Conservation (phyloP, 1,284 basidiomycete species). For the Dichomitus squalens region DNA sequence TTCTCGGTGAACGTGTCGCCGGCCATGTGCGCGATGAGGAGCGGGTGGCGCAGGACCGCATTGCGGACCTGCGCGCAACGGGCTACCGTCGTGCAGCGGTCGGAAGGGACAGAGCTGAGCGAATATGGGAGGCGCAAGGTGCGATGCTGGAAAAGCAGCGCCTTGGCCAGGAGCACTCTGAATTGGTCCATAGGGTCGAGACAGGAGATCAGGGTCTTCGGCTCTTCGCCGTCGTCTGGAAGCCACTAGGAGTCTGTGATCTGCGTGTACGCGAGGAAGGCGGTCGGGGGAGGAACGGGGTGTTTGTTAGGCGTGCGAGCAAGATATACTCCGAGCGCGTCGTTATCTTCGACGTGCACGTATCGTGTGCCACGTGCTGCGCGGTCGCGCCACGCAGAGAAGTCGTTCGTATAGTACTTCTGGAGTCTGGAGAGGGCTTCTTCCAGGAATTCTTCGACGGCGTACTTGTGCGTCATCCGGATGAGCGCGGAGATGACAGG, state of each 20-base stretch:
- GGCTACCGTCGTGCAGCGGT: too few relatives aligned
- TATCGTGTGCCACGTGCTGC: neutral
- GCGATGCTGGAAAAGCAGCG: too few relatives aligned
- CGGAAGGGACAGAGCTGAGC: too few relatives aligned
- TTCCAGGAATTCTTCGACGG: neutral
- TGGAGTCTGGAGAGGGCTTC: neutral
- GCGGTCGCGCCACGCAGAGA: neutral
- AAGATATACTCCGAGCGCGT: neutral
- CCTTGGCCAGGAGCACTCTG: too few relatives aligned
- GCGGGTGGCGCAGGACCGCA: too few relatives aligned
- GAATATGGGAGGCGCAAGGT: too few relatives aligned
- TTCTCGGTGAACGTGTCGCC: too few relatives aligned
- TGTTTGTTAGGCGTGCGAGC: constrained; percentile 3
- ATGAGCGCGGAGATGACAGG: neutral
- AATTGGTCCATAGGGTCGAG: too few relatives aligned
- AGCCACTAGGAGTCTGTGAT: neutral
- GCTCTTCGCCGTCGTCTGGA: too few relatives aligned
- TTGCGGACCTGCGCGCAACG: too few relatives aligned
- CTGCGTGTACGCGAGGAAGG: neutral
- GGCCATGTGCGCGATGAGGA: too few relatives aligned
- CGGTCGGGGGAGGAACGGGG: neutral
- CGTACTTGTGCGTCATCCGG: constrained; percentile 13
- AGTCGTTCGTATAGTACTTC: constrained; percentile 1
- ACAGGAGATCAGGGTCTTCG: too few relatives aligned
- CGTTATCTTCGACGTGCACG: neutral